Evolutionary conservation across 192 early-diverging fungal genomes (phyloP).

Genomic region (Coemansia sp.): DNA sequence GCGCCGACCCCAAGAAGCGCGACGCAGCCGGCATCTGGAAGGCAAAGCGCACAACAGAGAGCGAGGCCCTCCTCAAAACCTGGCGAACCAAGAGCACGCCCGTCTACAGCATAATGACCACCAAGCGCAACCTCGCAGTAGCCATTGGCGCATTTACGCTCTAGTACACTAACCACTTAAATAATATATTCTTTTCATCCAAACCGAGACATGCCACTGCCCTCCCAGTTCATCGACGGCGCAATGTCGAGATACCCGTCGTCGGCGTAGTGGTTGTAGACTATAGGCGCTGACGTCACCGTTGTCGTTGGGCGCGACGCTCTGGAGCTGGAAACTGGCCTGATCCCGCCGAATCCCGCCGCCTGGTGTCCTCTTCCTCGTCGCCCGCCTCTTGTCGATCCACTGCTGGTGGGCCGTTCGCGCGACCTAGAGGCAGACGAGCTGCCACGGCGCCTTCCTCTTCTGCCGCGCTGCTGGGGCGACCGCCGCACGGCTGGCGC

Average conservation of each 20-base stretch:
- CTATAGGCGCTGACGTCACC: neutral
- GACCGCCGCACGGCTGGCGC: conserved; percentile 8
- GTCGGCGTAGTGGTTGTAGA: conserved; percentile 48
- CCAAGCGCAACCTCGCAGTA: conserved; percentile 81
- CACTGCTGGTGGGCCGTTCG: neutral
- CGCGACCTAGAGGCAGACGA: neutral
- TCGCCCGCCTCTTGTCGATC: conserved; percentile 2
- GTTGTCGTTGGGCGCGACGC: conserved; percentile 3
- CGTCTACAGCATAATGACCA: conserved; percentile 83
- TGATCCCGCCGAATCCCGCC: conserved; percentile 14
- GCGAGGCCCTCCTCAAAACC: conserved; percentile 67
- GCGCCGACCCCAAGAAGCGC: conserved; percentile 44
- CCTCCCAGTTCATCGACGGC: conserved; percentile 40
- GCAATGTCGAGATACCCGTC: conserved; percentile 40
- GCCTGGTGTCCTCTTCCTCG: neutral
- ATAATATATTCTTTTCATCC: conserved; percentile 20
- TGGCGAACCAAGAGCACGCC: conserved; percentile 94
- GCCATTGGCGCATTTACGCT: conserved; percentile 77
- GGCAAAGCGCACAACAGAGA: conserved; percentile 35
- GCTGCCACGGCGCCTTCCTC: neutral
- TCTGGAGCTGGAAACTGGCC: conserved; percentile 15
- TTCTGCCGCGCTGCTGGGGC: neutral
- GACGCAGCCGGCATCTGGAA: conserved; percentile 57
- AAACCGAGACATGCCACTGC: conserved; percentile 38
- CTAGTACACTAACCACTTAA: neutral